Percentiles rank a stretch among this genome's conserved stretches.
Evolutionary conservation across 2,329 filamentous ascomycete genomes (phyloP).

Genomic region (Penicillium sp.): DNA sequence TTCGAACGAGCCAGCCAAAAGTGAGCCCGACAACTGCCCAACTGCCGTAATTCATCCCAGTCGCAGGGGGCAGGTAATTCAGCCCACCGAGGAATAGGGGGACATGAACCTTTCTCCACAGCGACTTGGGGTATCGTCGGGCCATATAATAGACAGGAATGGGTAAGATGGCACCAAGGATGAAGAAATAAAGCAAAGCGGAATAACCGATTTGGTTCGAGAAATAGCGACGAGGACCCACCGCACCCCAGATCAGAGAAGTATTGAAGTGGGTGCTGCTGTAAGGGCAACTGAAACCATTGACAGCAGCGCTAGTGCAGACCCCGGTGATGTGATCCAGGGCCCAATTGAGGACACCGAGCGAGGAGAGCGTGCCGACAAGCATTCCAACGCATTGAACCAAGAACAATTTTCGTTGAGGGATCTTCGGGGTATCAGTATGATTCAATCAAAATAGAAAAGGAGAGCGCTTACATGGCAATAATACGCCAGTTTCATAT

Average conservation of each 20-base stretch:
- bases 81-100: conserved; percentile 64
- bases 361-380: conserved; percentile 44
- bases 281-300: conserved; percentile 56
- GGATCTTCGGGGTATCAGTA: conserved; percentile 33
- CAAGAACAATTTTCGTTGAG: conserved; percentile 48
- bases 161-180: conserved; percentile 61
- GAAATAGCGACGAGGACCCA: conserved; percentile 66
- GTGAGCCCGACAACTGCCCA: conserved; percentile 63
- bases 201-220: conserved; percentile 58
- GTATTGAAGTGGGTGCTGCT: conserved; percentile 62
- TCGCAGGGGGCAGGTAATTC: conserved; percentile 62
- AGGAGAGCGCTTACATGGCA: conserved; percentile 13
- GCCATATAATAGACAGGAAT: conserved; percentile 57
- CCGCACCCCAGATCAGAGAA: conserved; percentile 67
- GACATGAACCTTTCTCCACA: conserved; percentile 61
- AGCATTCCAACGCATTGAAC: conserved; percentile 50
- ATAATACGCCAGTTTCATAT: conserved; percentile 31
- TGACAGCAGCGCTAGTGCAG: conserved; percentile 54
- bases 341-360: conserved; percentile 47
- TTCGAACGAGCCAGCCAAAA: conserved; percentile 63
- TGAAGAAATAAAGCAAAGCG: conserved; percentile 65
- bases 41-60: conserved; percentile 64
- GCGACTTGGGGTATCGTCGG: conserved; percentile 57
- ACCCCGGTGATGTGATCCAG: conserved; percentile 43
- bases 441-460: background rate